Evolutionary conservation across 768 basidiomycete species (phyloP).

Genomic region (Leccinum subtestaceum): DNA sequence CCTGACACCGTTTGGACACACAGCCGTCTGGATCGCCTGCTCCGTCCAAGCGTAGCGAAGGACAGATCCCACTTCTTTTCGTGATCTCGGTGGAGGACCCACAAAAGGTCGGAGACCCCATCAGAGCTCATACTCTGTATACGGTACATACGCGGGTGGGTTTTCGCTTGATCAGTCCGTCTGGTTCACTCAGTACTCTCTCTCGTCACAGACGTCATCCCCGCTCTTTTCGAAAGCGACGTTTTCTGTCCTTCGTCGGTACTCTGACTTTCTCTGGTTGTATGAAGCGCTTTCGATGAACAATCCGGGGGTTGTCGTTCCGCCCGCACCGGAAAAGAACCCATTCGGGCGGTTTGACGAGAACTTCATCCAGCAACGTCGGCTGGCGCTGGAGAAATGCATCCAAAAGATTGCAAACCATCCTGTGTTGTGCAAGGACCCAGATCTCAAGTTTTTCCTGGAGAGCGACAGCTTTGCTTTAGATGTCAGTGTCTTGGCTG

Average conservation of each 20-base stretch:
- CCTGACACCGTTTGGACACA: slow-evolving; percentile 1
- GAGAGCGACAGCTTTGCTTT: slow-evolving; percentile 90
- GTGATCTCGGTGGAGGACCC: slow-evolving; percentile 93
- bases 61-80: slow-evolving; percentile 67
- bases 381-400: slow-evolving; percentile 83
- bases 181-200: neutral
- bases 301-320: slow-evolving; percentile 96
- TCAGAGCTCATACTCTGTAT: slow-evolving; percentile 92
- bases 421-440: slow-evolving; percentile 83
- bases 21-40: slow-evolving; percentile 18
- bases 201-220: slow-evolving; percentile 66
- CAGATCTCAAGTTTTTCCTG: slow-evolving; percentile 85
- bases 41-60: slow-evolving; percentile 32
- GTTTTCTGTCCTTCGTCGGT: slow-evolving; percentile 94
- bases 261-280: slow-evolving; percentile 97
- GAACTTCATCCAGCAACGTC: slow-evolving; percentile 83
- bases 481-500: slow-evolving; percentile 58
- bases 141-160: slow-evolving; percentile 87
- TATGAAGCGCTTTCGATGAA: slow-evolving; percentile 85
- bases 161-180: neutral
- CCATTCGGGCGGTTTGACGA: slow-evolving; percentile 91
- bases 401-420: slow-evolving; percentile 92
- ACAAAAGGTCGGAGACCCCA: slow-evolving; percentile 94
- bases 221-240: slow-evolving; percentile 76
- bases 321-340: slow-evolving; percentile 95